These are phyloP conservation scores for Colletotrichum chrysophilum DNA, from an alignment of 2,329 filamentous ascomycete genomes.

Conservation along the genomic window DNA sequence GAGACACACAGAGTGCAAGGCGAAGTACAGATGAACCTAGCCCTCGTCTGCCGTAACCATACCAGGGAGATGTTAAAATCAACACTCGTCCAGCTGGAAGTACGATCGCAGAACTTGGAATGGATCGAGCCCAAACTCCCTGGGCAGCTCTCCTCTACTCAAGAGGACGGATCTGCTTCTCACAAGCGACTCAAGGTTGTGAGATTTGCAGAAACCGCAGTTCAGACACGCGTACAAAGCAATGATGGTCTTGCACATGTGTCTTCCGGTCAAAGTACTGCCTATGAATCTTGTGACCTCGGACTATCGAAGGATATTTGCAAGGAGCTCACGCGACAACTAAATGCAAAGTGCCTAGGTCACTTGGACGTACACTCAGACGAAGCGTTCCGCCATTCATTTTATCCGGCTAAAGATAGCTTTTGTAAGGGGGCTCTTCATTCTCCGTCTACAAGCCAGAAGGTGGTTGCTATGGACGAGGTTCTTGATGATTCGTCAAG, in stretches of 20 bases:
- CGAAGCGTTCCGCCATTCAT: background rate
- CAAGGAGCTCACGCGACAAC: background rate
- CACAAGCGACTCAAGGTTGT: background rate
- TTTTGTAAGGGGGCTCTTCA: background rate
- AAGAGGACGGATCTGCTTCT: no score
- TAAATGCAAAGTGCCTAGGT: background rate
- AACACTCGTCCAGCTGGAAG: background rate
- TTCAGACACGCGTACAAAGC: no score
- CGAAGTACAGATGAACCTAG: slow-evolving; percentile 3
- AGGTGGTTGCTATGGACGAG: background rate
- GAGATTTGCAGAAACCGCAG: background rate
- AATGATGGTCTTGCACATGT: no score
- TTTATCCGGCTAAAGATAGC: background rate
- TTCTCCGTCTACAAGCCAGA: background rate
- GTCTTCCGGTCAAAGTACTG: no score
- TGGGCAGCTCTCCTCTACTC: background rate
- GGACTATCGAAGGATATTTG: background rate
- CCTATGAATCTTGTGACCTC: no score
- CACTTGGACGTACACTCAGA: background rate
- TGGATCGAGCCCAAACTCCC: background rate
- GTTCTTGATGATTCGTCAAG: background rate
- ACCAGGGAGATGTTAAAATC: background rate
- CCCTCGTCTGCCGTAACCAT: background rate
- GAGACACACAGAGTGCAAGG: background rate
- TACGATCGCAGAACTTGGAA: background rate